Percentiles rank a stretch among this genome's conserved stretches.
Conservation (phyloP, 106 monocot species). For the Dendrobium officinale region DNA sequence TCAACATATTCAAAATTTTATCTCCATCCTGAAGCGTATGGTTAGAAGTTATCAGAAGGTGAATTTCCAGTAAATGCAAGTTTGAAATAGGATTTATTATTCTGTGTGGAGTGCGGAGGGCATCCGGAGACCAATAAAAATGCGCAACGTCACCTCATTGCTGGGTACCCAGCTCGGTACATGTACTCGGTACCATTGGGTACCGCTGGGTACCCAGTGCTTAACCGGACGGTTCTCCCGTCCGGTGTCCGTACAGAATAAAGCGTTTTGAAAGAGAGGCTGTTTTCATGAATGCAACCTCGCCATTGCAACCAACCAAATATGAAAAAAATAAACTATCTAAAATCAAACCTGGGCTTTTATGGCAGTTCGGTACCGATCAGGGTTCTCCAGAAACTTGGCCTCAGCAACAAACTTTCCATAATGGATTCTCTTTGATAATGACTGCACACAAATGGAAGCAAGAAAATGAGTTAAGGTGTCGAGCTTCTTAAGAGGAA, state of each 20-base stretch:
- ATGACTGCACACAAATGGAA: conserved; percentile 28
- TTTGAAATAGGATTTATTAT: background rate
- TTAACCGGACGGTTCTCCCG: no score
- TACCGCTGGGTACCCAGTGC: no score
- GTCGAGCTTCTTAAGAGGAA: background rate
- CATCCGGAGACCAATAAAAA: no score
- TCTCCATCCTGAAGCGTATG: conserved; percentile 44
- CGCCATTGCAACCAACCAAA: background rate
- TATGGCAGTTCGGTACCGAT: conserved; percentile 61
- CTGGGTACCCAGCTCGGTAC: no score
- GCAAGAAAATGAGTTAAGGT: background rate
- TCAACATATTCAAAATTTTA: conserved; percentile 67
- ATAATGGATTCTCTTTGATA: conserved; percentile 97
- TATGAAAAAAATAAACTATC: background rate
- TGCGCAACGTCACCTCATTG: no score
- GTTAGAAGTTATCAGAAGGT: background rate
- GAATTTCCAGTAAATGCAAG: background rate
- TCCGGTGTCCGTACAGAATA: no score
- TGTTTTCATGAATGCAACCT: background rate
- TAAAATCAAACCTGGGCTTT: conserved; percentile 53
- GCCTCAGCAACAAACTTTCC: conserved; percentile 98
- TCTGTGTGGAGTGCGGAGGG: no score
- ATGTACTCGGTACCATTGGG: no score
- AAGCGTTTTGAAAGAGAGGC: no score
- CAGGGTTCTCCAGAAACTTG: conserved; percentile 73